A percentile compares a stretch with the other conserved stretches of the same genome.
Evolutionary conservation across 225 moss, liverwort and hornwort genomes (phyloP).

Genomic region (Lunularia cruciata): DNA sequence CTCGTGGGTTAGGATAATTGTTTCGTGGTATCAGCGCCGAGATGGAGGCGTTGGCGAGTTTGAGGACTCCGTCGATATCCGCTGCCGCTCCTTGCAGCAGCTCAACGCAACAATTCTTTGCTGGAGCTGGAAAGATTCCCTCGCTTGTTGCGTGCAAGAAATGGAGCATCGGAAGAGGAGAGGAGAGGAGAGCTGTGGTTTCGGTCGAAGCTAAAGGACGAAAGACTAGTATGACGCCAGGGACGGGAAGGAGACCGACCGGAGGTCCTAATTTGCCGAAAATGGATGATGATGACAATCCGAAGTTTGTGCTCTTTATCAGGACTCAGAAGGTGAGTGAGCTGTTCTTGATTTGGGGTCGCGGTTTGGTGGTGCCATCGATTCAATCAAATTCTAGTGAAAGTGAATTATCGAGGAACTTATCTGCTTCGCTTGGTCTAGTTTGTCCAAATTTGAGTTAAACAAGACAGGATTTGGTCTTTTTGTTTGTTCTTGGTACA

Average conservation of each 20-base stretch:
- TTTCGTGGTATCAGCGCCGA: too few species aligned
- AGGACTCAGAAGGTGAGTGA: slow-evolving; percentile 73
- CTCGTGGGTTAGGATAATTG: too few species aligned
- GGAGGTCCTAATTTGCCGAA: slow-evolving; percentile 63
- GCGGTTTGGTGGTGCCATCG: too few species aligned
- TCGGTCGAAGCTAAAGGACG: slow-evolving; percentile 79
- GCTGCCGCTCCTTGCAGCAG: slow-evolving; percentile 29
- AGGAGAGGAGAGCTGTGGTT: slow-evolving; percentile 36
- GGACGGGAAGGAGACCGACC: slow-evolving; percentile 66
- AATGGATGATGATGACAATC: slow-evolving; percentile 79
- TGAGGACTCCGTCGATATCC: slow-evolving; percentile 28
- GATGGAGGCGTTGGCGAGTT: slow-evolving; percentile 38
- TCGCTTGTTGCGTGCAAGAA: slow-evolving; percentile 24
- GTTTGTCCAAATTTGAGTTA: too few species aligned
- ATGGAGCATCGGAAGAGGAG: slow-evolving; percentile 13
- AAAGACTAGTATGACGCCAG: slow-evolving; percentile 56
- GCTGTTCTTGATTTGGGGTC: too few species aligned
- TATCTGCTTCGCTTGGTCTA: too few species aligned
- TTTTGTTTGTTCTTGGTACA: too few species aligned
- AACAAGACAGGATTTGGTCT: too few species aligned
- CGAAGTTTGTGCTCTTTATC: slow-evolving; percentile 91
- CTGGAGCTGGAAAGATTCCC: slow-evolving; percentile 15
- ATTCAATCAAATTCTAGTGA: too few species aligned
- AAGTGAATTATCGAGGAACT: too few species aligned
- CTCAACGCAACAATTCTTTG: slow-evolving; percentile 22